Base-by-base conservation (phyloP, 2,329 filamentous ascomycete genomes). In the Grosmannia clavigera region DNA sequence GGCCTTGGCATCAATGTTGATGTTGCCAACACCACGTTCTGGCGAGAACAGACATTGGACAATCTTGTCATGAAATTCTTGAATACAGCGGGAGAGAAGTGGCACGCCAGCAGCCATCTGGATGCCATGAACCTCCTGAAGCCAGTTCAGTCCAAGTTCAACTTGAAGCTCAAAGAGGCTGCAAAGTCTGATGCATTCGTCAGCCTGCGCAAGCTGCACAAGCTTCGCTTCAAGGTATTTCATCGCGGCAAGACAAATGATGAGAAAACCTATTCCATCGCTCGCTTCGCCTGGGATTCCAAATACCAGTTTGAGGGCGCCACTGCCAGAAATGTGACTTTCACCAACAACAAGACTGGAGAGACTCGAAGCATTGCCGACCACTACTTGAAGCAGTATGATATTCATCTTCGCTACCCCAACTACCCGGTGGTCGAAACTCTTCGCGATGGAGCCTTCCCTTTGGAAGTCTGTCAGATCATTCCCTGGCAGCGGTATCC, bases 11-110 rank as follows among this genome's bases (percentile, higher is more conserved):
- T 99, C 69, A 97, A 96, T 66, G 84, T 95, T 12, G 92, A 99
- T 67, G 87, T 96, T 35, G 87, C 92, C 60, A 96, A 97, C 69
- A 88, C 90, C 0, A 88, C 88, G 14, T 99, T 99, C 74, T 97
- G 89, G 87, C 79, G 72, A 0, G 71, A 68, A 1, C 71, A 75
- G 54, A 68, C 68, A 1, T 58, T 81, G 5, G 72, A 74, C 22
- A 65, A 72, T 3, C 60, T 80, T 2, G 69, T 69, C 0, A 62
- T 66, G n/a, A 70, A 69, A 46, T 65, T 64, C 1, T 57, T 73
- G 3, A 58, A 61, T 40, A 60, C 59, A 12, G 58, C 63, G 7
- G 62, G 66, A 35, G 68, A 69, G 54, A 64, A 67, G 35, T 67
- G 63, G 61, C 60, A 61, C 3, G 59, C 60, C 12, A 66, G 64